Evolutionary conservation across 257 asterid species (phyloP).

Genomic region (Coffea eugenioides): DNA sequence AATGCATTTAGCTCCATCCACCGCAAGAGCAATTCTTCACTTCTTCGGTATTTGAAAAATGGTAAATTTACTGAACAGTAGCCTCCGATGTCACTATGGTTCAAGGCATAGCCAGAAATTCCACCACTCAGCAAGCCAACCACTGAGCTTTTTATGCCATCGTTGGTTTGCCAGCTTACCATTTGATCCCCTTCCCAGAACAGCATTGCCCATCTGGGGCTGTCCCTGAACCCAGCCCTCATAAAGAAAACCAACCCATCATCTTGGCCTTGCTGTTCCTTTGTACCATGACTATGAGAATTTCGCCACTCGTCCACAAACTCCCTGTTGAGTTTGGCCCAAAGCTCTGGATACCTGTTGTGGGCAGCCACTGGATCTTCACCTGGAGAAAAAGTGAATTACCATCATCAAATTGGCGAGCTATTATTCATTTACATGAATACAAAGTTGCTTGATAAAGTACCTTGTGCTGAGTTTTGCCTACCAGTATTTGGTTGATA

Average conservation of each 20-base stretch:
- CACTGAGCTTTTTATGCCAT: constrained; percentile 92
- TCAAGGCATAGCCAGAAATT: constrained; percentile 82
- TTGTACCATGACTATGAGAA: constrained; percentile 20
- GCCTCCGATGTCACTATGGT: constrained; percentile 96
- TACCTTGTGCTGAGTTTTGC: background rate
- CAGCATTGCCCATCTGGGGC: constrained; percentile 82
- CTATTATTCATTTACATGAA: background rate
- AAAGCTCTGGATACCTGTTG: constrained; percentile 85
- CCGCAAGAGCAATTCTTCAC: constrained; percentile 80
- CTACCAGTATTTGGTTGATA: background rate
- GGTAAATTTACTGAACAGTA: constrained; percentile 79
- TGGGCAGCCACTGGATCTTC: constrained; percentile 93
- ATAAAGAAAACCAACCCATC: constrained; percentile 82
- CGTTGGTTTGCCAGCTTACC: constrained; percentile 98
- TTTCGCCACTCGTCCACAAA: constrained; percentile 81
- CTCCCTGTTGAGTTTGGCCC: constrained; percentile 83
- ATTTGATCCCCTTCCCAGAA: constrained; percentile 99
- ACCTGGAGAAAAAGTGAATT: constrained; percentile 39
- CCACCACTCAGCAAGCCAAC: constrained; percentile 88
- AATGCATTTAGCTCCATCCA: constrained; percentile 97
- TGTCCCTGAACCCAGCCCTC: constrained; percentile 85
- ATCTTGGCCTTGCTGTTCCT: constrained; percentile 37
- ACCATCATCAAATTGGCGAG: background rate
- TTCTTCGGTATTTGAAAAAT: constrained; percentile 66
- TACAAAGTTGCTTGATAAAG: background rate